Evolutionary conservation across 2,329 filamentous ascomycete species (phyloP).

Genomic region (Didymella glomerata): DNA sequence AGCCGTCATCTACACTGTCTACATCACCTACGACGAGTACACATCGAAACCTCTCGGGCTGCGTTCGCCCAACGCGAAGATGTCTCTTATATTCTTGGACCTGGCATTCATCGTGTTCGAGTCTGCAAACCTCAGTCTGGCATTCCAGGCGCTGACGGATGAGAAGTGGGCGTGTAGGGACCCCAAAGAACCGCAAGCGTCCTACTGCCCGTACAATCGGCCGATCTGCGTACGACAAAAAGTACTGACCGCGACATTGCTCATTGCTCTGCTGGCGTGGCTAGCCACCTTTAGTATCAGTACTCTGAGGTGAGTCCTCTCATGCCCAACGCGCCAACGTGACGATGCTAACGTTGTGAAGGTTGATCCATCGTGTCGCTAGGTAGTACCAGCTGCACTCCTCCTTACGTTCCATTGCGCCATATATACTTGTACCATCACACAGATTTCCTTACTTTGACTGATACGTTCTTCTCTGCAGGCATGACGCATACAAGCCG

Average conservation of each 20-base stretch:
- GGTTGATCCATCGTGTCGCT: constrained; percentile 43
- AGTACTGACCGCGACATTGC: constrained; percentile 78
- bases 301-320: constrained; percentile 48
- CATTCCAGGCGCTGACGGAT: constrained; percentile 81
- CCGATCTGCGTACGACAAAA: constrained; percentile 70
- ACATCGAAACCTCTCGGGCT: constrained; percentile 91
- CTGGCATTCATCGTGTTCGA: constrained; percentile 98
- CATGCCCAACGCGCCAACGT: constrained; percentile 2
- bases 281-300: constrained; percentile 88
- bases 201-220: constrained; percentile 41
- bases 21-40: constrained; percentile 97
- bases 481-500: constrained; percentile 20
- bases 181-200: constrained; percentile 9
- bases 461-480: constrained; percentile 17
- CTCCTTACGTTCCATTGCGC: not conserved
- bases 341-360: constrained; percentile 23
- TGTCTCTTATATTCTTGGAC: constrained; percentile 88
- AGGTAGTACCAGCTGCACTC: constrained; percentile 30
- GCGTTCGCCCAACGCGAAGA: constrained; percentile 83
- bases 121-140: constrained; percentile 87
- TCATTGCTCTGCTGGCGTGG: constrained; percentile 89
- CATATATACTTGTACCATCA: constrained; percentile 12
- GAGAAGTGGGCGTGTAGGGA: constrained; percentile 61
- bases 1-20: constrained; percentile 87
- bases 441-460: constrained; percentile 17